Evolutionary conservation across 768 basidiomycete species (phyloP).

Genomic region (Leccinum subgranulosum): DNA sequence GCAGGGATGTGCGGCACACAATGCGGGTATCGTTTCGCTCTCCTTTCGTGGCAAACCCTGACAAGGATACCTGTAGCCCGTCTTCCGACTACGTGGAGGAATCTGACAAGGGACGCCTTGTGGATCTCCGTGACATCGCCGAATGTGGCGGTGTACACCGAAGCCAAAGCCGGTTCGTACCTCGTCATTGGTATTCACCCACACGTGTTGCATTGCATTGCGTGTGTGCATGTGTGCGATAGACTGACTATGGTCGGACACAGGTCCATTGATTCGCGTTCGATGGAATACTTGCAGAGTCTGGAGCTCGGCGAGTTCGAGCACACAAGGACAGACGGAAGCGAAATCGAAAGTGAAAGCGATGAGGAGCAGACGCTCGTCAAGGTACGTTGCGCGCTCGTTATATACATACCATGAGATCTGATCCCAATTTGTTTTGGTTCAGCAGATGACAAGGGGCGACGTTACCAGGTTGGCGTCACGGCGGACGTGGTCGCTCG

Average conservation of each 20-base stretch:
- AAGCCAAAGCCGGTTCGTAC: slow-evolving; percentile 8
- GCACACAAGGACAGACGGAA: not conserved
- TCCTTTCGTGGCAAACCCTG: not conserved
- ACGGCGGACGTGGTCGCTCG: not conserved
- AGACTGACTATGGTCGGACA: not conserved
- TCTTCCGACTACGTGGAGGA: slow-evolving; percentile 6
- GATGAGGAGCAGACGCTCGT: not conserved
- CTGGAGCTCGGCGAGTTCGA: not conserved
- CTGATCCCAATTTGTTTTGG: not conserved
- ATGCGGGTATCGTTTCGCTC: slow-evolving; percentile 1
- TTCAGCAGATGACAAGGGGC: slow-evolving; percentile 1
- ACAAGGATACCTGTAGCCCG: slow-evolving; percentile 1
- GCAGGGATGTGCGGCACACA: not conserved
- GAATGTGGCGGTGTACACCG: not conserved
- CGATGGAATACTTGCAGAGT: not conserved
- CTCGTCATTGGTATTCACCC: not conserved
- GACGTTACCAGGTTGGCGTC: not conserved
- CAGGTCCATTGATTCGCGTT: not conserved
- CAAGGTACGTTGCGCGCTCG: slow-evolving; percentile 5
- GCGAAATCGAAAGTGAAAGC: not conserved
- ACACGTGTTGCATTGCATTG: too few relatives aligned
- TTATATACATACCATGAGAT: not conserved
- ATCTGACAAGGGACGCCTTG: not conserved
- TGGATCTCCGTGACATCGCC: slow-evolving; percentile 7
- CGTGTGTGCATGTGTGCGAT: not conserved